Evolutionary conservation across 305 asterid species (phyloP), one percentile per base, ranked within the genome.

Genomic region (Fraxinus ornus): DNA sequence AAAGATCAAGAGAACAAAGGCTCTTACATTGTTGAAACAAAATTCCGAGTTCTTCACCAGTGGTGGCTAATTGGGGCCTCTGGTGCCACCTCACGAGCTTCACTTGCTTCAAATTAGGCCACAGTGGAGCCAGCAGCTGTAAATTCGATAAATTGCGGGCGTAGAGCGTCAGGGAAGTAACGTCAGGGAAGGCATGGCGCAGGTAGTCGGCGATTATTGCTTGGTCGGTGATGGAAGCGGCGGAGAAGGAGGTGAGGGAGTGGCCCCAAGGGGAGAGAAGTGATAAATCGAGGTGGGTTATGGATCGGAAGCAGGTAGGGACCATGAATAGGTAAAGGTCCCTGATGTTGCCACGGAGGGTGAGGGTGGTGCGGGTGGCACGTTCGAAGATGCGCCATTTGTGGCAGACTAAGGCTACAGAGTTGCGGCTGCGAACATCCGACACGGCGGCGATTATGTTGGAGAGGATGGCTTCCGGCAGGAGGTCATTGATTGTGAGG

Each of bases 41-140:
- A 30, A 85, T 49, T 62, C 75, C 77, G 10, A 95, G 87, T 81
- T 95, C 99, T 28, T 93, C 94, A 0, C 97, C 99, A 71, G 95
- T 82, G 68, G 87, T 79, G 47, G 87, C 84, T 12, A 84, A 13
- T 39, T 90, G 97, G 0, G 99, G 98, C 2, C 99, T 88, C 87
- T 92, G 98, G 87, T 95, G 99, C 97, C 97, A 95, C 0, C 99
- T 83, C 71, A 94, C 97, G 82, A 95, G 97, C 90, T 91, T 95
- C 12, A 90, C 81, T 86, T 79, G 88, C 55, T 82, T 66, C 80
- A 92, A 75, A n/a, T 30, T 19, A 0, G 85, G 89, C 97, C 97
- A 95, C 76, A 83, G 89, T 6, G 94, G 79, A 9, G 91, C 83
- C 1, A 93, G 55, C 15, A 90, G 86, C 80, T 86, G 89, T 8